Evolutionary conservation across 2,329 filamentous ascomycete species (phyloP).

Genomic region (Colletotrichum agaves): DNA sequence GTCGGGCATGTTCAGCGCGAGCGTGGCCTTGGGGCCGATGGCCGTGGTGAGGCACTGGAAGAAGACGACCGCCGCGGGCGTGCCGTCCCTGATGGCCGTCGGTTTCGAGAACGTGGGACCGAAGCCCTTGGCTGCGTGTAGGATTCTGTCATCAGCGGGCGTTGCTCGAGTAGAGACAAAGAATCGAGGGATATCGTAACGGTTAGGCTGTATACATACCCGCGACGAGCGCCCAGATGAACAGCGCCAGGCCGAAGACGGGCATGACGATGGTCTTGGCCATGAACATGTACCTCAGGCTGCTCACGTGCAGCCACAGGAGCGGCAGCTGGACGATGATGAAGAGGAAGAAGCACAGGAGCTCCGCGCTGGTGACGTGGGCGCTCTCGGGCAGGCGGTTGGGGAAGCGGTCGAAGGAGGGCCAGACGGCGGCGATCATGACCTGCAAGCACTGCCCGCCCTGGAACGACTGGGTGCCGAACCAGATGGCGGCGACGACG

Average conservation of each 20-base stretch:
- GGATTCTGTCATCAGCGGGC: background rate
- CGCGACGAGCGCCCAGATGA: slow-evolving; percentile 40
- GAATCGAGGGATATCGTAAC: no score
- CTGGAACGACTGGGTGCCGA: slow-evolving; percentile 46
- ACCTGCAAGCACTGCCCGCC: slow-evolving; percentile 46
- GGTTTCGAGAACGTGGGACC: slow-evolving; percentile 40
- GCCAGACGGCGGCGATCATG: slow-evolving; percentile 53
- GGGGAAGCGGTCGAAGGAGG: slow-evolving; percentile 51
- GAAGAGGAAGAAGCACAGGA: slow-evolving; percentile 42
- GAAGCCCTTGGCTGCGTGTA: slow-evolving; percentile 36
- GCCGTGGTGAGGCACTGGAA: slow-evolving; percentile 41
- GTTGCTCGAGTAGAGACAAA: fast-evolving
- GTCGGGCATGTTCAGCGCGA: slow-evolving; percentile 39
- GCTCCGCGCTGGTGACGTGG: slow-evolving; percentile 44
- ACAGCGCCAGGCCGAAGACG: slow-evolving; percentile 39
- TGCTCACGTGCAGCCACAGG: slow-evolving; percentile 38
- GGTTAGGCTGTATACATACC: no score
- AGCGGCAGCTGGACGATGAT: slow-evolving; percentile 44
- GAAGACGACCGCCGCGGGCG: slow-evolving; percentile 38
- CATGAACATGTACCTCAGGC: slow-evolving; percentile 40
- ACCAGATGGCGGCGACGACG: slow-evolving; percentile 52
- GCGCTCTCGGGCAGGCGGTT: slow-evolving; percentile 52
- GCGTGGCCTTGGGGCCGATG: slow-evolving; percentile 38
- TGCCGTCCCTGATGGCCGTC: slow-evolving; percentile 36
- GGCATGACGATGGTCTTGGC: slow-evolving; percentile 40